A percentile compares a stretch with the other conserved stretches of the same genome.
phyloP scores from a whole-genome alignment of 2,329 filamentous ascomycete species.

The Cladosporium cucumerinum region DNA sequence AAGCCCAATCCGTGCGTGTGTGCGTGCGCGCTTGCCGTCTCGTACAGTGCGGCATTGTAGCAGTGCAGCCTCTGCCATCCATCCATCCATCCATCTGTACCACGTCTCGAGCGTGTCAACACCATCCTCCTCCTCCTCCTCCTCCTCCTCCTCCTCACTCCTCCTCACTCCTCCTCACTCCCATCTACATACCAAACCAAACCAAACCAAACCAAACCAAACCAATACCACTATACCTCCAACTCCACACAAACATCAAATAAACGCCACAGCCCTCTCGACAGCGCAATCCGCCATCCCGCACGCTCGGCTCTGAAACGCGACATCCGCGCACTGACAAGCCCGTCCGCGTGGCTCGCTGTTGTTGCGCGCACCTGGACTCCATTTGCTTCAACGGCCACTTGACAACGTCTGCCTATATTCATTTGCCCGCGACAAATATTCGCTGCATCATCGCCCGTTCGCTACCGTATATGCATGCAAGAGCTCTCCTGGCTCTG shows the following conservation, averaged over 20 bases:
- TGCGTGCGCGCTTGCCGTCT: neutral
- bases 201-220: neutral
- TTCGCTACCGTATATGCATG: constrained; percentile 9
- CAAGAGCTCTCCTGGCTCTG: neutral
- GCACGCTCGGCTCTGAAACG: constrained; percentile 8
- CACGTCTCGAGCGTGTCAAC: neutral
- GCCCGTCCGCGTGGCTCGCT: constrained; percentile 7
- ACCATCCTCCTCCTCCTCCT: neutral
- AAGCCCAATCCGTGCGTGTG: neutral
- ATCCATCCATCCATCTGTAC: neutral
- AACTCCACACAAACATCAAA: neutral
- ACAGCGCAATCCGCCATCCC: neutral
- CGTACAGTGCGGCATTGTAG: too few relatives aligned
- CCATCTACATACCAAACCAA: too few relatives aligned
- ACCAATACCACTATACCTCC: neutral
- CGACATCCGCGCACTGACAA: constrained; percentile 12
- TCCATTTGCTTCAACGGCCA: constrained; percentile 16
- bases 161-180: neutral
- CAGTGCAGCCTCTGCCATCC: constrained; percentile 6
- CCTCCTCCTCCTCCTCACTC: too few relatives aligned
- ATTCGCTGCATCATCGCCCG: neutral
- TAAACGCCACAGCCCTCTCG: neutral
- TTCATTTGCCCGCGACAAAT: constrained; percentile 16
- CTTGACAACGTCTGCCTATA: constrained; percentile 6
- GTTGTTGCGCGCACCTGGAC: neutral